These are phyloP conservation scores for Rhodotorula diobovata DNA, from an alignment of 768 basidiomycete species.

Conservation along the genomic window DNA sequence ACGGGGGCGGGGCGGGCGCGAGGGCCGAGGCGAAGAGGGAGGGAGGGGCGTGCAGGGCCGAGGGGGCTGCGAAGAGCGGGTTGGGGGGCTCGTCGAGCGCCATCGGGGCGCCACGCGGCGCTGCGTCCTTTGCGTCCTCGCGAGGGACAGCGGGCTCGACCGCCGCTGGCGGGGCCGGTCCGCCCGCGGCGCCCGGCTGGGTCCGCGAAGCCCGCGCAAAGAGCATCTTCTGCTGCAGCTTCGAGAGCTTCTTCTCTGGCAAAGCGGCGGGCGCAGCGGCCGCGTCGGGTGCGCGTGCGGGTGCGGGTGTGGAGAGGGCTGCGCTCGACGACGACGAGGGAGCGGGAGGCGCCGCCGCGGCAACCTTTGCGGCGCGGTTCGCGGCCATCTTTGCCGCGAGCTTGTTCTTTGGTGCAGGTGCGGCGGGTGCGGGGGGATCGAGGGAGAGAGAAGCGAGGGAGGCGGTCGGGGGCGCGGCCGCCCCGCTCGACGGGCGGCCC, in stretches of 20 bases:
- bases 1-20: conserved; percentile 19
- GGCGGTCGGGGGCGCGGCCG: conserved; percentile 17
- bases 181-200: neutral
- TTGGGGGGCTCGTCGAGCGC: neutral
- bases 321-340: neutral
- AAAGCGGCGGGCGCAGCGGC: neutral
- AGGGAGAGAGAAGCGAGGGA: conserved; percentile 30
- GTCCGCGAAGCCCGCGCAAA: neutral
- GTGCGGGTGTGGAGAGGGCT: conserved; percentile 46
- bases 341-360: conserved; percentile 32
- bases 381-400: conserved; percentile 36
- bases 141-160: neutral
- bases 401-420: conserved; percentile 17
- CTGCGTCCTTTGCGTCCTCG: too few species aligned
- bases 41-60: neutral
- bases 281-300: conserved; percentile 2
- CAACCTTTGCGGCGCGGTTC: conserved; percentile 20
- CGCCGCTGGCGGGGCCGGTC: conserved; percentile 4
- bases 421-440: neutral
- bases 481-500: conserved; percentile 15
- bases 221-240: conserved; percentile 40
- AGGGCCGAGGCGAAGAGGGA: conserved; percentile 7
- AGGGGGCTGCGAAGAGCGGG: conserved; percentile 2
- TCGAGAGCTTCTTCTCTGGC: conserved; percentile 39
- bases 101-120: too few species aligned